Evolutionary conservation across 2,329 filamentous ascomycete species (phyloP), one percentile per base, ranked within the genome.

Genomic region (Phaeoacremonium minimum): DNA sequence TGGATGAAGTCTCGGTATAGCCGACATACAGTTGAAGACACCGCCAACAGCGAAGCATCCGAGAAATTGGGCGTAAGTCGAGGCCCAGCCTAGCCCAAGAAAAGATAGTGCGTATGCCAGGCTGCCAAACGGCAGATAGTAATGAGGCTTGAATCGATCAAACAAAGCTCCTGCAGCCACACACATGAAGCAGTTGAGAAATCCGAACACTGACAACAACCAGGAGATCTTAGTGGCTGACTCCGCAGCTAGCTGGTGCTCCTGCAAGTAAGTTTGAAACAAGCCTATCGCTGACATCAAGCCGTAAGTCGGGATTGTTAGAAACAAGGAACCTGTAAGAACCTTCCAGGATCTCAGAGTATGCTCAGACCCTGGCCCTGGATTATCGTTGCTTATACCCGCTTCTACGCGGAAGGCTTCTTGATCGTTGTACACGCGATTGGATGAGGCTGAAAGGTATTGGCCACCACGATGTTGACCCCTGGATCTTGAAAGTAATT

Each of bases 161-260:
- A 50, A 50, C 11, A 52, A 17, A 6, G 49, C 18, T 5, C 53
- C 53, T 6, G 35, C 42, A 5, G 44, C 40, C 8, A 43, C 35
- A 7, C 42, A 46, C 11, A 52, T 46, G n/a, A 56, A 39, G 32
- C 51, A 50, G 30, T 39, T 43, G 2, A 56, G 39, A 30, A 54
- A 53, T 17, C 50, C 53, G 29, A 52, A 51, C 11, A 53, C 26
- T 16, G 54, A 56, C 11, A 48, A 47, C 34, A 55, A 52, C 51
- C 50, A 57, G n/a, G 49, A 46, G 6, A 51, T 43, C 11, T 49
- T 39, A 18, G 38, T 41, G 14, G 42, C 37, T 2, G 46, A 44
- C 15, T 36, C 38, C 8, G 15, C 35, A 5, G n/a, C 11, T 2
- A 56, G 46, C 36, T 56, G 42, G 18, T 51, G 37, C 4, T 40